Percentiles rank a stretch among this genome's conserved stretches.
These are phyloP conservation scores for Silybum marianum DNA, from an alignment of 129 eudicot species.

Conservation along the genomic window DNA sequence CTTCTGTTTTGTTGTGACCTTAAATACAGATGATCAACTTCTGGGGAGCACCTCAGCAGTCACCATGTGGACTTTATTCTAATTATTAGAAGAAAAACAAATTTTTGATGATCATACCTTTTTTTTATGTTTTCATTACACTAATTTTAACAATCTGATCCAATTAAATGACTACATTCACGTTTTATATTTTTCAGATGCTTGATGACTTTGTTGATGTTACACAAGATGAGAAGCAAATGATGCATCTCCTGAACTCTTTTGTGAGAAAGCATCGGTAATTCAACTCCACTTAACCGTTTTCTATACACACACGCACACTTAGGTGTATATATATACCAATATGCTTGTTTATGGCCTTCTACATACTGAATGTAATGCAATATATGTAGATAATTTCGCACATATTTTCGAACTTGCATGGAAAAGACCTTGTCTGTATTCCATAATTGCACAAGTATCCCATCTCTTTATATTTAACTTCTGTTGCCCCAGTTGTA, in stretches of 20 bases:
- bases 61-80: neutral
- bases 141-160: neutral
- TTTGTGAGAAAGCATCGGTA: conserved; percentile 89
- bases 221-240: conserved; percentile 70
- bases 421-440: no score
- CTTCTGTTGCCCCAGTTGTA: no score
- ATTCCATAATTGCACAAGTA: no score
- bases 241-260: conserved; percentile 99
- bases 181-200: conserved; percentile 58
- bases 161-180: neutral
- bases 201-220: conserved; percentile 97
- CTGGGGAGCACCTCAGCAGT: neutral
- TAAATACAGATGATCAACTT: neutral
- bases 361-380: no score
- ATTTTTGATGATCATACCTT: neutral
- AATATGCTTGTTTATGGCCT: no score
- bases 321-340: no score
- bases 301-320: neutral
- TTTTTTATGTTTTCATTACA: neutral
- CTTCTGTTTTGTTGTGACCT: neutral
- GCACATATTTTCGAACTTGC: no score
- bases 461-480: no score
- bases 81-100: no score
- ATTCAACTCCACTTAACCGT: neutral
- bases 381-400: no score